Evolutionary conservation across 345 rosid species (phyloP), one percentile per base, ranked within the genome.

Genomic region (Populus euphratica): DNA sequence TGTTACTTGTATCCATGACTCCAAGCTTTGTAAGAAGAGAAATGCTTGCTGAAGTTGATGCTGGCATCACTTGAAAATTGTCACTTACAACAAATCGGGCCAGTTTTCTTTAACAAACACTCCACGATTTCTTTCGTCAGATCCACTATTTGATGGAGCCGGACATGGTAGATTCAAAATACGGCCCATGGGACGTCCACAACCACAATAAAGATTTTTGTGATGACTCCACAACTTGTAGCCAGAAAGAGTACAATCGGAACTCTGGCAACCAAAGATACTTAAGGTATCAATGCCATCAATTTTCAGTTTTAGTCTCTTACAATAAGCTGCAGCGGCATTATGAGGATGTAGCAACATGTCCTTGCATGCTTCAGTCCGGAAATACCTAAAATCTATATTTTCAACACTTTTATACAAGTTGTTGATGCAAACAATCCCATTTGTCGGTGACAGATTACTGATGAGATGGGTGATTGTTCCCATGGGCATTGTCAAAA

Each of bases 401-500:
- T 76, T 68, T 68, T 76, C 73, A 50, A 76, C 73, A 52, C 78
- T 76, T 35, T 27, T 4, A 38, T 68, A 68, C 38, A 76, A 35
- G 66, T 76, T 76, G 49, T 68, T 33, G 39, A 77, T 23, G 61
- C 82, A 67, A 17, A 82, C 80, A 50, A 79, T 49, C 27, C 39
- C 16, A 6, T 27, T 4, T 14, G 8, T 6, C 17, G 62, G 62
- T 8, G 36, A 33, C 2, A 17, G 33, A 20, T 17, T 68, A 12
- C 49, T 21, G 3, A 49, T 21, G 6, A 70, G 79, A 54, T 59
- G 67, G 31, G 77, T 17, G 38, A 73, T 61, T 17, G 76, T 61
- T 76, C 79, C 83, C 73, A 76, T 70, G 0, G 87, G 80, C 73
- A 73, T 54, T 61, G 87, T 79, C 56, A 81, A 67, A 72, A 81